Conservation (phyloP, 2,329 filamentous ascomycete species). For the Sarocladium strictum region DNA sequence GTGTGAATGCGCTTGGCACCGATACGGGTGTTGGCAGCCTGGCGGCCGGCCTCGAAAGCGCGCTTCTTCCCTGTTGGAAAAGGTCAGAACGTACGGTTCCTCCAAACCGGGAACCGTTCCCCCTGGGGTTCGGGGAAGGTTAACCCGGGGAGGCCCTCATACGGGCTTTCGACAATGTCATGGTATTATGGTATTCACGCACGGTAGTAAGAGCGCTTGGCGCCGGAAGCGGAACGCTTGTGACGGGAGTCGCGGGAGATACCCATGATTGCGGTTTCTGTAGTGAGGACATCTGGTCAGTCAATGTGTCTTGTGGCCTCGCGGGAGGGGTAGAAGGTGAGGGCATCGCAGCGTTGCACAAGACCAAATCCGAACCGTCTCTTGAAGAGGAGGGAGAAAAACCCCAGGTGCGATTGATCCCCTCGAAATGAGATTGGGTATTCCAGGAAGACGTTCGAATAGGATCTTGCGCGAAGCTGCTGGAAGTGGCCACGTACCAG, state of each 20-base stretch:
- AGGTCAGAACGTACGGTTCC: conserved; percentile 67
- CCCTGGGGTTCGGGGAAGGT: background rate
- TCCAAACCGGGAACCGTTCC: conserved; percentile 14
- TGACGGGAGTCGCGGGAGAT: conserved; percentile 99
- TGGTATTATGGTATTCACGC: conserved; percentile 37
- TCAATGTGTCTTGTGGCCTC: background rate
- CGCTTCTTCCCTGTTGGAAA: conserved; percentile 78
- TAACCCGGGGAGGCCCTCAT: conserved; percentile 30
- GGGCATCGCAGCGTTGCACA: background rate
- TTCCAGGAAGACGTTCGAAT: background rate
- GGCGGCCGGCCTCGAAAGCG: conserved; percentile 99
- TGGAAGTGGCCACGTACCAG: conserved; percentile 8
- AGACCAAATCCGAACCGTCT: too few species aligned
- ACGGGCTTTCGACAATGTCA: conserved; percentile 56
- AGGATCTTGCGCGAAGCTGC: background rate
- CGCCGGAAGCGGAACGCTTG: conserved; percentile 99
- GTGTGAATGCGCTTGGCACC: conserved; percentile 94
- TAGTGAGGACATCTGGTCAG: conserved; percentile 15
- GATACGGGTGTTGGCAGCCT: conserved; percentile 99
- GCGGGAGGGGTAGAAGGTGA: background rate
- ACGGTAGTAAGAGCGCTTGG: conserved; percentile 93
- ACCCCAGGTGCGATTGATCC: too few species aligned
- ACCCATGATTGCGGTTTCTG: conserved; percentile 87
- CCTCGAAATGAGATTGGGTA: background rate
- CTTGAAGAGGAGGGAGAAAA: too few species aligned